A percentile compares a stretch with the other conserved stretches of the same genome.
phyloP scores from a whole-genome alignment of 306 rosid species.

The Comarum palustre region DNA sequence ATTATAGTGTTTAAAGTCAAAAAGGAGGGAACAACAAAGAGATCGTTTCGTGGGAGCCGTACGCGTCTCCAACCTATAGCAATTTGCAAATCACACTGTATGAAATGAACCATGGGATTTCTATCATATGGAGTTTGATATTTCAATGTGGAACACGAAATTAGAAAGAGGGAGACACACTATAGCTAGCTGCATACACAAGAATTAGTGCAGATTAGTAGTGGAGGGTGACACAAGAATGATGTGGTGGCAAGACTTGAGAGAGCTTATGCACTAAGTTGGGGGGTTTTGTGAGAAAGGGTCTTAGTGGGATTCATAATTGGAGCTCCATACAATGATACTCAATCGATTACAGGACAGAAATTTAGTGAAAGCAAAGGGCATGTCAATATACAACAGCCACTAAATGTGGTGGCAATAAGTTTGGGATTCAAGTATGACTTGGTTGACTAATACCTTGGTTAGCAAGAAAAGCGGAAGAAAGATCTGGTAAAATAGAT shows the following conservation, averaged over 20 bases:
- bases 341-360: not conserved
- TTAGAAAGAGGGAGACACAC: constrained; percentile 7
- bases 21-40: constrained; percentile 42
- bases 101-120: constrained; percentile 22
- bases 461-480: not conserved
- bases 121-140: constrained; percentile 8
- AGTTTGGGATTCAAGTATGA: constrained; percentile 1
- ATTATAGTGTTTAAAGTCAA: constrained; percentile 34
- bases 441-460: constrained; percentile 8
- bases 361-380: constrained; percentile 17
- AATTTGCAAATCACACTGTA: constrained; percentile 12
- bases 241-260: constrained; percentile 29
- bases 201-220: not conserved
- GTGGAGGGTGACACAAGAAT: constrained; percentile 60
- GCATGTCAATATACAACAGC: constrained; percentile 20
- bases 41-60: constrained; percentile 28
- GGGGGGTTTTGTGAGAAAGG: constrained; percentile 27
- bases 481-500: not conserved
- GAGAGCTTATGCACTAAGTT: constrained; percentile 29
- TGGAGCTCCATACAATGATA: constrained; percentile 15
- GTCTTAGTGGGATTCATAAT: constrained; percentile 48
- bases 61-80: constrained; percentile 32
- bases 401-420: constrained; percentile 45
- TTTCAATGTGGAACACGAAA: constrained; percentile 18
- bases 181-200: not conserved